phyloP scores from a whole-genome alignment of 73 alveolate species.

The Tetrahymena malaccensis region DNA sequence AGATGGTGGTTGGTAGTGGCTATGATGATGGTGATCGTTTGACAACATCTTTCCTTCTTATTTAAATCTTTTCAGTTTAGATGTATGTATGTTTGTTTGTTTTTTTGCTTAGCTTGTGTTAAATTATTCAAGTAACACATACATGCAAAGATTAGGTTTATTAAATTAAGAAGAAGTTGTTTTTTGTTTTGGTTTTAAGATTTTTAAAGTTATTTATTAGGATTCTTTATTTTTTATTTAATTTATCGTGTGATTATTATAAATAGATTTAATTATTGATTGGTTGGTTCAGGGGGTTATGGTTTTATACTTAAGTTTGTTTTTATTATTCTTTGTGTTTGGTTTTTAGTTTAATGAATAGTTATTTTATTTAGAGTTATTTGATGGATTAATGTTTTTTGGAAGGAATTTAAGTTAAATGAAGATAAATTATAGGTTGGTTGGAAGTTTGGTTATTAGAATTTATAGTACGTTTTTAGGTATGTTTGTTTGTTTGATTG shows the following conservation, averaged over 20 bases:
- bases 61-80: too few species aligned
- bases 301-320: not conserved
- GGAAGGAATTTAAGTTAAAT: not conserved
- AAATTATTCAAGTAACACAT: not conserved
- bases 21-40: not conserved
- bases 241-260: not conserved
- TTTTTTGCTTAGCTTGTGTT: too few species aligned
- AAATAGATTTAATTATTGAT: not conserved
- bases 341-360: not conserved
- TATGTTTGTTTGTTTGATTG: not conserved
- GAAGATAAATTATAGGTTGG: not conserved
- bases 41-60: not conserved
- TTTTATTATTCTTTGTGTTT: not conserved
- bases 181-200: not conserved
- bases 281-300: not conserved
- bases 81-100: too few species aligned
- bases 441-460: not conserved
- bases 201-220: too few species aligned
- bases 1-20: too few species aligned
- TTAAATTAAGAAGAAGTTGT: not conserved
- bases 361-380: not conserved
- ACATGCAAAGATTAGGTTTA: not conserved
- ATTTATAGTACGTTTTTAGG: not conserved
- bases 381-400: not conserved
- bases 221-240: too few species aligned